These are phyloP conservation scores for Fonsecaea monophora DNA, from an alignment of 2,329 filamentous ascomycete species.

Conservation along the genomic window DNA sequence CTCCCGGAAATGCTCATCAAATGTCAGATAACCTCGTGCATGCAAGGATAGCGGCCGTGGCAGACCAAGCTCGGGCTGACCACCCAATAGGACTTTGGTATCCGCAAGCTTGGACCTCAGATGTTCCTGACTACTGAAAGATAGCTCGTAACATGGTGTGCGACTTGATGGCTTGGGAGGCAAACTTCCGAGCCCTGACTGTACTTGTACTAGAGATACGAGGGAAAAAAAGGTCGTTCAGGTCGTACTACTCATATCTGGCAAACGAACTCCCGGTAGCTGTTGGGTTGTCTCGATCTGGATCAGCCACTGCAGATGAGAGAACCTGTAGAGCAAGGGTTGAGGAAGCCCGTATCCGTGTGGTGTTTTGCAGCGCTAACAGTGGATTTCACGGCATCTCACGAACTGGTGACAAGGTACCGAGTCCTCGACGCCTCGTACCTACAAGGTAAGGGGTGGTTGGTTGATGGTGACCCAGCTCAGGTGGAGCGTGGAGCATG, in stretches of 20 bases:
- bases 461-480: not conserved
- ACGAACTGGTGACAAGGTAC: not conserved
- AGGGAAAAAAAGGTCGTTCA: too few relatives aligned
- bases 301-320: conserved; percentile 9
- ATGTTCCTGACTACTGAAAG: conserved; percentile 9
- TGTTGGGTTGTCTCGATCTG: not conserved
- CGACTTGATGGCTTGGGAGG: not conserved
- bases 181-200: not conserved
- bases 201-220: not conserved
- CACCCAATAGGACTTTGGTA: conserved; percentile 9
- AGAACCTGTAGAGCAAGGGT: not conserved
- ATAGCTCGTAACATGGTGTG: not conserved
- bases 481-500: conserved; percentile 5
- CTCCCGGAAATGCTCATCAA: conserved; percentile 20
- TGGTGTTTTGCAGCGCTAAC: not conserved
- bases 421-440: too few relatives aligned
- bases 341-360: not conserved
- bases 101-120: conserved; percentile 14
- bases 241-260: not conserved
- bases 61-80: conserved; percentile 13
- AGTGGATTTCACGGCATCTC: conserved; percentile 3
- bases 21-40: conserved; percentile 24
- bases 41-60: conserved; percentile 25
- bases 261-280: not conserved
- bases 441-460: not conserved